Evolutionary conservation across 495 filamentous ascomycete genomes (phyloP).

Genomic region (Apodospora peruviana): DNA sequence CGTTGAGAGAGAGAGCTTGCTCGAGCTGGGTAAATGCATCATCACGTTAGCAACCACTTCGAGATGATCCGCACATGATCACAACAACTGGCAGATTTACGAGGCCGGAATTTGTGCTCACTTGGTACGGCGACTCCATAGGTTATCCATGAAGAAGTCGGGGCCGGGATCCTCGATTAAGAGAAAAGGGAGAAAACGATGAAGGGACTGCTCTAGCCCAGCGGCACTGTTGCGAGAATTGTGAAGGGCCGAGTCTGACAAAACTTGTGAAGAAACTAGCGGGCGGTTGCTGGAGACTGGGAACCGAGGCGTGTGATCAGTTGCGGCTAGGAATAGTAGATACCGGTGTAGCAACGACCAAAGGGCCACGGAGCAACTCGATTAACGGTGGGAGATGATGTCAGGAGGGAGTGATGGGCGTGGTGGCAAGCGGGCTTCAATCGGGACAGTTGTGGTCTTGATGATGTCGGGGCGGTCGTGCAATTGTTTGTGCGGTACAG

Average conservation of each 20-base stretch:
- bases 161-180: slow-evolving; percentile 21
- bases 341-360: not conserved
- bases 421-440: not conserved
- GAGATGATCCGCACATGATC: too few relatives aligned
- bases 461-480: slow-evolving; percentile 5
- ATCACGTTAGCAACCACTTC: too few relatives aligned
- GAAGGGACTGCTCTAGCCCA: slow-evolving; percentile 4
- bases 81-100: not conserved
- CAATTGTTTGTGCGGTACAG: slow-evolving; percentile 8
- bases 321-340: too few relatives aligned
- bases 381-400: not conserved
- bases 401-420: not conserved
- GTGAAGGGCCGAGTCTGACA: too few relatives aligned
- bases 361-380: not conserved
- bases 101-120: slow-evolving; percentile 41
- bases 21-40: slow-evolving; percentile 53
- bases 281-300: too few relatives aligned
- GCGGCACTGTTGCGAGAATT: not conserved
- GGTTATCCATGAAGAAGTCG: slow-evolving; percentile 37
- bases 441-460: slow-evolving; percentile 4
- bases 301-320: too few relatives aligned
- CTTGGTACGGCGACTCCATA: slow-evolving; percentile 94
- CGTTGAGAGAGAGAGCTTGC: slow-evolving; percentile 87
- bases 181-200: slow-evolving; percentile 5
- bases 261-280: too few relatives aligned